Base-by-base conservation (phyloP, 176 grass and related monocot species). In the bread wheat (Triticum aestivum) region DNA sequence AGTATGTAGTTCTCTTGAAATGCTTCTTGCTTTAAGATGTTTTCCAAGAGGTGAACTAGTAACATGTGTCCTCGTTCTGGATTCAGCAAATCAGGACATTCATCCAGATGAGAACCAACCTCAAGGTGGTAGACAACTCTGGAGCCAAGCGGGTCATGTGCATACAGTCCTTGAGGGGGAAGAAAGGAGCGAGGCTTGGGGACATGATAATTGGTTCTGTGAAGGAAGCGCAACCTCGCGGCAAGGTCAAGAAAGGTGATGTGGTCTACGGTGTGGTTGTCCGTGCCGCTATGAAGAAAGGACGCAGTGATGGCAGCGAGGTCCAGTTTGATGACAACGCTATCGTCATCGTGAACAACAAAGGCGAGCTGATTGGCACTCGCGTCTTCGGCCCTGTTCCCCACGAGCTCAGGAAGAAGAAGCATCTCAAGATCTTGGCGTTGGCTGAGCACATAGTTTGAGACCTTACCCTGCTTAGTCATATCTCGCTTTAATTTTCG, bases 231-330 rank as follows among this genome's bases (percentile, higher is more conserved):
- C 90, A 96, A 9, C 97, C 97, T 54, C 88, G 88, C 37, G 94
- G 97, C 62, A 98, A 98, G 85, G 97, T 98, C 11, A 98, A 98
- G 92, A 98, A 98, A 80, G 97, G 97, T 75, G 97, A 98, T 23
- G 97, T 98, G 0, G 97, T 98, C n/a, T 98, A 96, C 2, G 97
- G 97, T 30, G 94, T 98, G 39, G 97, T 98, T 3, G 97, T 98
- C 27, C 94, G 94, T 12, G 97, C 97, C 38, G 97, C 94, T 8
- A 98, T 98, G 97, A 95, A 96, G 68, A 73, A 86, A 61, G 92
- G 97, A 3, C 90, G 97, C 17, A 91, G 80, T 7, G 92, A 98
- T 42, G 97, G 94, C 61, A 96, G 97, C 3, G 88, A 98, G 72
- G 67, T 98, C 87, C 94, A 91, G 79, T 98, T 98, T 0, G 97